Evolutionary conservation across 2,329 filamentous ascomycete species (phyloP).

Genomic region (Hymenoscyphus fructigenus): DNA sequence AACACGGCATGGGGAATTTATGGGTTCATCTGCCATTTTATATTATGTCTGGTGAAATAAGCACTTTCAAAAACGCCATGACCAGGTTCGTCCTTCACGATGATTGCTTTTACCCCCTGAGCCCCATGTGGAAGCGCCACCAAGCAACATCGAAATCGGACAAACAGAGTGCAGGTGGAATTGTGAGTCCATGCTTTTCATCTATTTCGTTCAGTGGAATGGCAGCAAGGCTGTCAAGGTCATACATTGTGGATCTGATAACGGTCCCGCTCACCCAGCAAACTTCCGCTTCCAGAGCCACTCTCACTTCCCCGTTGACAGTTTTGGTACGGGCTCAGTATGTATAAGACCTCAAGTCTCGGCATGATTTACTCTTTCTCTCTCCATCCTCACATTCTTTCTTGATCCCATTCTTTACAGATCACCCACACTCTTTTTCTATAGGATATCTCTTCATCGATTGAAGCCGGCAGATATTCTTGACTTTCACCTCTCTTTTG

Average conservation of each 20-base stretch:
- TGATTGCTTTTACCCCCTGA: background rate
- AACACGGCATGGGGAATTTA: constrained; percentile 6
- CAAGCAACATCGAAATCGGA: background rate
- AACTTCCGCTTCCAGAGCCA: background rate
- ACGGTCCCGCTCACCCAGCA: background rate
- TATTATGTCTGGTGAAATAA: constrained; percentile 15
- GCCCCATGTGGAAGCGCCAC: background rate
- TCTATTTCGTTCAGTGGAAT: background rate
- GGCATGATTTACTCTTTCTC: constrained; percentile 5
- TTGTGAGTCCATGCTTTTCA: background rate
- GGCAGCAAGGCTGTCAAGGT: background rate
- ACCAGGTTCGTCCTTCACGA: background rate
- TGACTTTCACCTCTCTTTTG: constrained; percentile 11
- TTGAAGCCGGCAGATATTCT: constrained; percentile 29
- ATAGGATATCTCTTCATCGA: constrained; percentile 29
- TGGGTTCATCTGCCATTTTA: constrained; percentile 6
- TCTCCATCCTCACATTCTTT: constrained; percentile 15
- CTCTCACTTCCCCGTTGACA: constrained; percentile 1
- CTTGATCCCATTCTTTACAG: constrained; percentile 17
- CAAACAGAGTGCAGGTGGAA: background rate
- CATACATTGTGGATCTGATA: constrained; percentile 5
- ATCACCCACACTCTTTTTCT: constrained; percentile 24
- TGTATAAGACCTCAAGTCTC: constrained; percentile 8
- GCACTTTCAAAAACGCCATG: background rate
- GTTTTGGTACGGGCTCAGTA: background rate